phyloP scores from a whole-genome alignment of 1,139 yeast species.

The Wickerhamomyces sp. region DNA sequence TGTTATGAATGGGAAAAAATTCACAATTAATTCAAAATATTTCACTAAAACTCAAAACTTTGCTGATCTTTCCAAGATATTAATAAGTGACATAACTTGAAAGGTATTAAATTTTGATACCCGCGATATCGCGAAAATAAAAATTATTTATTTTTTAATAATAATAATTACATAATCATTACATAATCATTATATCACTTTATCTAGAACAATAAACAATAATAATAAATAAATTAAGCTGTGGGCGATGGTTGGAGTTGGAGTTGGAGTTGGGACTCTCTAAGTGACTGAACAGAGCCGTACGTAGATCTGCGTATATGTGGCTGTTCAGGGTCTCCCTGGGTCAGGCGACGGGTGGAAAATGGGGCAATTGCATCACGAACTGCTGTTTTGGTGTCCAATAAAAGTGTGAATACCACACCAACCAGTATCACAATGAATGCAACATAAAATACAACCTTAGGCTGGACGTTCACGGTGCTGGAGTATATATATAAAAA shows the following conservation, averaged over 20 bases:
- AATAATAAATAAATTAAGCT: too few species aligned
- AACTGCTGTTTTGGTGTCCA: not conserved
- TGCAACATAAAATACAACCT: conserved; percentile 21
- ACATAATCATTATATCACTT: too few species aligned
- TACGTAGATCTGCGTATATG: not conserved
- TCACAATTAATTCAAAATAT: too few species aligned
- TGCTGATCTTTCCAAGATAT: too few species aligned
- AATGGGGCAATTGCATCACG: not conserved
- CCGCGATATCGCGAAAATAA: too few species aligned
- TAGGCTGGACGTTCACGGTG: conserved; percentile 27
- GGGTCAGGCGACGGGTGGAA: too few species aligned
- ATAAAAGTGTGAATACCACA: not conserved
- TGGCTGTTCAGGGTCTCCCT: too few species aligned
- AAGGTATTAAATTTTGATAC: not conserved
- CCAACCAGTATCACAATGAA: conserved; percentile 13
- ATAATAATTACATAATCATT: not conserved
- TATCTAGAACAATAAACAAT: too few species aligned
- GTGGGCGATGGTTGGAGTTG: too few species aligned
- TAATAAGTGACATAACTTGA: not conserved
- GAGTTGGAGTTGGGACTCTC: not conserved
- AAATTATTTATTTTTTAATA: too few species aligned
- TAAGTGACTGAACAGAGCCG: not conserved
- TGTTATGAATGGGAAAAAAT: too few species aligned
- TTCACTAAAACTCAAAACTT: too few species aligned
- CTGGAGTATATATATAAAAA: conserved; percentile 34